Percentiles rank a stretch among this genome's conserved stretches.
These are phyloP conservation scores for Cercis canadensis DNA, from an alignment of 306 rosid species.

Conservation along the genomic window DNA sequence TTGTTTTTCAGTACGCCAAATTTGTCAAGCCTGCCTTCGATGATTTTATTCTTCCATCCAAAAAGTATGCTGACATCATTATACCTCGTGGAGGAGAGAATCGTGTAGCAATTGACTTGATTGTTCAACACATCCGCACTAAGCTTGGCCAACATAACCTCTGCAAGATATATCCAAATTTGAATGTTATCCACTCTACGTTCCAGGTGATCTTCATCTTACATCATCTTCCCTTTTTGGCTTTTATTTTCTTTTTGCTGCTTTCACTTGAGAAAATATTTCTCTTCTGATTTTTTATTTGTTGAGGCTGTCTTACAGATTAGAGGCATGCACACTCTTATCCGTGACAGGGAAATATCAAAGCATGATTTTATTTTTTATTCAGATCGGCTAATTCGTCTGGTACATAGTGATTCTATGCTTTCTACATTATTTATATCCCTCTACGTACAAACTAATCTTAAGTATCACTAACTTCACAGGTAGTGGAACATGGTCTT, in stretches of 20 bases:
- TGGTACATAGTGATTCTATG: constrained; percentile 57
- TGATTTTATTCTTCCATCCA: constrained; percentile 91
- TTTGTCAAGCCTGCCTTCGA: constrained; percentile 97
- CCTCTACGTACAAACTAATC: constrained; percentile 21
- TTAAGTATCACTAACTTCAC: constrained; percentile 37
- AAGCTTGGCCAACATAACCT: constrained; percentile 95
- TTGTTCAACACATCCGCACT: constrained; percentile 91
- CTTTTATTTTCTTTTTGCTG: constrained; percentile 5
- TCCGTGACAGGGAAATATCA: constrained; percentile 80
- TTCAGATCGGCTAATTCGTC: constrained; percentile 90
- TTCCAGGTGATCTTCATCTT: constrained; percentile 76
- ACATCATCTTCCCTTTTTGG: constrained; percentile 12
- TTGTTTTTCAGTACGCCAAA: constrained; percentile 79
- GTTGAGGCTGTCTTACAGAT: constrained; percentile 59
- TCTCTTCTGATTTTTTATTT: constrained; percentile 23
- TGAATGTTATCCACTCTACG: constrained; percentile 80
- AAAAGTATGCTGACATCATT: constrained; percentile 93
- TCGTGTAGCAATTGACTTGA: constrained; percentile 90
- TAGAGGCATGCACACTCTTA: constrained; percentile 95
- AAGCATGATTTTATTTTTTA: constrained; percentile 92
- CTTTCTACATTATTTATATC: constrained; percentile 23
- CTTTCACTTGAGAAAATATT: constrained; percentile 23
- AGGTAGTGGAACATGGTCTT: constrained; percentile 97
- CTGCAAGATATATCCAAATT: constrained; percentile 86
- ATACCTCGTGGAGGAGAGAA: constrained; percentile 94